Evolutionary conservation across 345 rosid genomes (phyloP).

Genomic region (Psidium guajava): DNA sequence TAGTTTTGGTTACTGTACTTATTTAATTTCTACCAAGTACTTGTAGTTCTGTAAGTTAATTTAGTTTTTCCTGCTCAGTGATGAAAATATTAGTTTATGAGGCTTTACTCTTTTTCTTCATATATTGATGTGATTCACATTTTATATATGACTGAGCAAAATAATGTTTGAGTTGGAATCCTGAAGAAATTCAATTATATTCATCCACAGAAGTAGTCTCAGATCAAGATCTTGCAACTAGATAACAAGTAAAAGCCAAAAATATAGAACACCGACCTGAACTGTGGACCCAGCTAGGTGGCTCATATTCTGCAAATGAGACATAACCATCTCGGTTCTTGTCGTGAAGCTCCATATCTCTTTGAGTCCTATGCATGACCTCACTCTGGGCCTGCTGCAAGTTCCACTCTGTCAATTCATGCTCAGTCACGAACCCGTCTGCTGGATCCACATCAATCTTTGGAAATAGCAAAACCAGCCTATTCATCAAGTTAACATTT

Average conservation of each 20-base stretch:
- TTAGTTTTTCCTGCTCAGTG: background rate
- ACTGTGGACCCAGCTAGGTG: conserved; percentile 76
- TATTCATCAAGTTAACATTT: conserved; percentile 8
- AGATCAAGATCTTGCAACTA: background rate
- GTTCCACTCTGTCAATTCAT: conserved; percentile 83
- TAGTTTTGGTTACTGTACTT: background rate
- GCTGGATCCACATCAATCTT: conserved; percentile 75
- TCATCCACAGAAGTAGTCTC: background rate
- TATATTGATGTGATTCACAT: background rate
- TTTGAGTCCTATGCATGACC: conserved; percentile 62
- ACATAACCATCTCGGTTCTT: conserved; percentile 73
- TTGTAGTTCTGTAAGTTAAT: background rate
- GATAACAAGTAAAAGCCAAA: background rate
- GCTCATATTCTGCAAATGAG: conserved; percentile 78
- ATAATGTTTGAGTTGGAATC: background rate
- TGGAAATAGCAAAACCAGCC: conserved; percentile 81
- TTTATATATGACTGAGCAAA: background rate
- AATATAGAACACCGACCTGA: conserved; percentile 28
- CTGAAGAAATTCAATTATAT: background rate
- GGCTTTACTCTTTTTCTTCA: background rate
- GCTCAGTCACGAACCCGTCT: conserved; percentile 68
- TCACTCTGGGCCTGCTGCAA: conserved; percentile 64
- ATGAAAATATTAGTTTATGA: background rate
- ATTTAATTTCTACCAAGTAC: background rate
- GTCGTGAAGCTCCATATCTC: conserved; percentile 91